Evolutionary conservation across 2,329 filamentous ascomycete genomes (phyloP), one percentile per base, ranked within the genome.

Genomic region (Pseudocercospora macadamiae): DNA sequence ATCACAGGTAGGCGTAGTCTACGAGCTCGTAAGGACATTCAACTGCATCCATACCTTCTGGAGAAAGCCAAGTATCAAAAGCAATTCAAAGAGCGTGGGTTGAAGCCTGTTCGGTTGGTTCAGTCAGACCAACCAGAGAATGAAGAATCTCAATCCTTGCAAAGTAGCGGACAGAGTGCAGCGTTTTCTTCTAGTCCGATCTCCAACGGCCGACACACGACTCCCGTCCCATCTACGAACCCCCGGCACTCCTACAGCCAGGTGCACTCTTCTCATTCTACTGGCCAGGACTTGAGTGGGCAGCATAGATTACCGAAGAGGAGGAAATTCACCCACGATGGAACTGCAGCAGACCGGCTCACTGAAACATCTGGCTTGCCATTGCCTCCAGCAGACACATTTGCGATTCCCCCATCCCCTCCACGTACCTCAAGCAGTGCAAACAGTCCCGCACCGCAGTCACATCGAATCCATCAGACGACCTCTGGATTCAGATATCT

Each of bases 21-120:
- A 19, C 72, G 79, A n/a, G 68, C 75, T 45, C 70, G 79, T 8
- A 79, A 79, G 47, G 75, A 78, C 12, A 79, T 79, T 47, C 79
- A 82, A 62, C 64, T 82, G 25, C 77, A 81, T 68, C 79, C 79
- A 2, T 82, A 80, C 60, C 65, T 76, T 19, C 63, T 79, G 19
- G 79, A 81, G 49, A 73, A 73, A 18, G 75, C 78, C 51, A 67
- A 72, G 32, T 80, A 81, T 62, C 72, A 75, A 21, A 73, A 73
- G 58, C 74, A 76, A 49, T 75, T 76, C 26, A 73, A 74, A 62
- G 74, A 75, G 42, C 69, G 76, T 55, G 79, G 79, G 2, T 63
- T 80, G 10, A 74, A 71, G 52, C 79, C 79, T 3, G 72, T 81
- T 12, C 69, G 70, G 7, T 61, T 77, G 36, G 66, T 68, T 36